phyloP scores from a whole-genome alignment of 352 stramenopile genomes.

The Phytophthora tubulina region DNA sequence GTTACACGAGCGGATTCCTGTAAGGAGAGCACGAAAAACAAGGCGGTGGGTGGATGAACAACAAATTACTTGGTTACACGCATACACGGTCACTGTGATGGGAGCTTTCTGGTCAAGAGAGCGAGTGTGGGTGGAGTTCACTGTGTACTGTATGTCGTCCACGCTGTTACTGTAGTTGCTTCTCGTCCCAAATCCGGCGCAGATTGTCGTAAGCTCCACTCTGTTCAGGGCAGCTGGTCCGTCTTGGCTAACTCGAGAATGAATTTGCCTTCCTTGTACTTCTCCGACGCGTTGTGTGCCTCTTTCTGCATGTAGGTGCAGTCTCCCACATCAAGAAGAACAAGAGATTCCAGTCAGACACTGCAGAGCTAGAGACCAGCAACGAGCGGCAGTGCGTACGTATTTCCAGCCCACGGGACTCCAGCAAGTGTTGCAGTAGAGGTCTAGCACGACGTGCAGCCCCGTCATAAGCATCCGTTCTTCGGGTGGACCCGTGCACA shows the following conservation, averaged over 20 bases:
- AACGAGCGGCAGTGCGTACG: slow-evolving; percentile 38
- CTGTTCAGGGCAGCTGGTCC: slow-evolving; percentile 48
- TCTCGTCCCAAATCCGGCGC: background rate
- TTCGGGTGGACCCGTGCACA: slow-evolving; percentile 87
- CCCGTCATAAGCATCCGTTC: slow-evolving; percentile 95
- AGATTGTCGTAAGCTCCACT: slow-evolving; percentile 29
- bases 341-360: slow-evolving; percentile 10
- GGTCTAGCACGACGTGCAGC: slow-evolving; percentile 94
- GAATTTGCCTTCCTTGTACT: slow-evolving; percentile 98
- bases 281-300: slow-evolving; percentile 93
- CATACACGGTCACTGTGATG: slow-evolving; percentile 26
- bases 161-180: slow-evolving; percentile 42
- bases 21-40: slow-evolving; percentile 34
- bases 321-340: background rate
- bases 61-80: slow-evolving; percentile 27
- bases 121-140: slow-evolving; percentile 23
- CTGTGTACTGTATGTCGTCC: slow-evolving; percentile 47
- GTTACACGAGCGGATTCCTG: slow-evolving; percentile 67
- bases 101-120: slow-evolving; percentile 8
- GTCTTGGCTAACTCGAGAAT: slow-evolving; percentile 97
- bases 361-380: background rate
- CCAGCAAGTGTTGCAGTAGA: slow-evolving; percentile 94
- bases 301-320: slow-evolving; percentile 65
- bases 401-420: slow-evolving; percentile 96
- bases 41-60: slow-evolving; percentile 24